These are phyloP conservation scores for Diaporthe vexans DNA, from an alignment of 2,329 filamentous ascomycete species.

Conservation along the genomic window DNA sequence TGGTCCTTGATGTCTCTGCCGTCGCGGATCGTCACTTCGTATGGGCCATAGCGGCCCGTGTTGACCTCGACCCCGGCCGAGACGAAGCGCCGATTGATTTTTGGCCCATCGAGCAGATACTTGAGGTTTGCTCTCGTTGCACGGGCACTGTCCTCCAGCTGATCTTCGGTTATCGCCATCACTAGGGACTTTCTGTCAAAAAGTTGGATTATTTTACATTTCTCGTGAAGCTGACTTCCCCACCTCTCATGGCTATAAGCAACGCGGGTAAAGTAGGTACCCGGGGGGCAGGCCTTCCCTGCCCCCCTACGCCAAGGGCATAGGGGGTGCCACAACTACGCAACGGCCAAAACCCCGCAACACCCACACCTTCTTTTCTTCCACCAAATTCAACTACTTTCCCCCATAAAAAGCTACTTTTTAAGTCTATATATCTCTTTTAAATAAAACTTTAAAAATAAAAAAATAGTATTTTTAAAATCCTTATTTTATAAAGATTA, in stretches of 20 bases:
- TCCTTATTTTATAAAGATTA: too few relatives aligned
- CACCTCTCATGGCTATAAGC: neutral
- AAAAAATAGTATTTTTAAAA: too few relatives aligned
- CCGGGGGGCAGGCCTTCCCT: too few relatives aligned
- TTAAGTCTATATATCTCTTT: too few relatives aligned
- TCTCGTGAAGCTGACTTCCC: neutral
- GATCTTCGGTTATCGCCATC: neutral
- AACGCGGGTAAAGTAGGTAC: neutral
- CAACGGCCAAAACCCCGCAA: too few relatives aligned
- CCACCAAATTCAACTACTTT: too few relatives aligned
- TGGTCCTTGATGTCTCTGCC: constrained; percentile 40
- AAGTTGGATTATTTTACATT: neutral
- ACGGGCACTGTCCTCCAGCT: neutral
- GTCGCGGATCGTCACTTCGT: constrained; percentile 40
- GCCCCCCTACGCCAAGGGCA: too few relatives aligned
- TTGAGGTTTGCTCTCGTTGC: neutral
- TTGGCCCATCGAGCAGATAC: constrained; percentile 6
- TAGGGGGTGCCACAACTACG: too few relatives aligned
- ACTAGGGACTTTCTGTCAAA: neutral
- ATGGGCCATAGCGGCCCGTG: constrained; percentile 40
- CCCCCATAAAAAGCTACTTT: too few relatives aligned
- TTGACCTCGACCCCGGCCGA: constrained; percentile 41
- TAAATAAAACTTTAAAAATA: too few relatives aligned
- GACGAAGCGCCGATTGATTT: constrained; percentile 42
- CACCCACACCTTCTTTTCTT: too few relatives aligned